Percentiles rank a stretch among this genome's conserved stretches.
phyloP scores from a whole-genome alignment of 2,329 filamentous ascomycete species.

The Ophiostoma novo-ulmi region DNA sequence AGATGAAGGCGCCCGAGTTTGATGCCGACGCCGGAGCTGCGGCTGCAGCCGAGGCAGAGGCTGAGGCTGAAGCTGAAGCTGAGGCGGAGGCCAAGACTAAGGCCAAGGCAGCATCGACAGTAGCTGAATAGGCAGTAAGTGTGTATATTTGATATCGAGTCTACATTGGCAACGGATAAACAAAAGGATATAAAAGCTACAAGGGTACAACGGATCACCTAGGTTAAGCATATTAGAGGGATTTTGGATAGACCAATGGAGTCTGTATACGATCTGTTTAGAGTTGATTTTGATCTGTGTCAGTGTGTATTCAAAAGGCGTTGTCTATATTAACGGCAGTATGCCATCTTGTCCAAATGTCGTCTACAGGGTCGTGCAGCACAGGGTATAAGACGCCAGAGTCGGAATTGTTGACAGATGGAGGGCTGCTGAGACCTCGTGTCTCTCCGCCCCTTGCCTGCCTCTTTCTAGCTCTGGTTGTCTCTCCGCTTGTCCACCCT shows the following conservation, averaged over 20 bases:
- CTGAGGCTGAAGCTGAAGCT: background rate
- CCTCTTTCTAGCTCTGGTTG: background rate
- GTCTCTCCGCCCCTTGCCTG: background rate
- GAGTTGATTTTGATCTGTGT: background rate
- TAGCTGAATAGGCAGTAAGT: background rate
- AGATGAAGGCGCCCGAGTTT: slow-evolving; percentile 34
- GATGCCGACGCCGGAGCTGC: slow-evolving; percentile 1
- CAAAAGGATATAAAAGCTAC: slow-evolving; percentile 1
- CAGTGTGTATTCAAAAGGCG: background rate
- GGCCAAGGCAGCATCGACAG: background rate
- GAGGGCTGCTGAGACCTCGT: slow-evolving; percentile 1
- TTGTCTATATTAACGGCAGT: background rate
- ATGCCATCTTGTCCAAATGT: background rate
- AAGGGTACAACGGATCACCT: background rate
- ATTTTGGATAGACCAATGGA: background rate
- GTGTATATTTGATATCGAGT: background rate
- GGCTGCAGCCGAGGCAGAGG: slow-evolving; percentile 18
- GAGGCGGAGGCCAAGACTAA: slow-evolving; percentile 17
- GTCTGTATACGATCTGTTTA: background rate
- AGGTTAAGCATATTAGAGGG: background rate
- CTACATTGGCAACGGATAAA: background rate
- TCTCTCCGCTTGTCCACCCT: background rate
- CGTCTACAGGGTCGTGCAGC: background rate
- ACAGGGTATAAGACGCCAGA: background rate
- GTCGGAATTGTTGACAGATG: background rate